Evolutionary conservation across 257 asterid genomes (phyloP), one percentile per base, ranked within the genome.

Genomic region (Verbascum thapsus): DNA sequence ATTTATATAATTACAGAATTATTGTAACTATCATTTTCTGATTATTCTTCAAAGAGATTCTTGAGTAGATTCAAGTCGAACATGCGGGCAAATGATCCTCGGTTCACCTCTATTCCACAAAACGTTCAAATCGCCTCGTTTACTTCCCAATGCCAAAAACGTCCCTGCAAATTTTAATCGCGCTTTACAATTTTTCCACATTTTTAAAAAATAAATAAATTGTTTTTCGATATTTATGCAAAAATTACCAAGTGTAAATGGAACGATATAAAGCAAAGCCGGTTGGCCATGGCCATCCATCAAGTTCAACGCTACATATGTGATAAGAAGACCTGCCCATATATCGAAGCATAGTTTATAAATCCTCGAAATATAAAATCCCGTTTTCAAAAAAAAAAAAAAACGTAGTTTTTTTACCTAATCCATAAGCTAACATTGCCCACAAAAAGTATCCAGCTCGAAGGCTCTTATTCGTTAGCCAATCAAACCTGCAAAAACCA

Each of bases 251-350:
- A 87, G 92, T 5, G 90, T 90, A 26, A 85, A 85, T 11, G 97
- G 96, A 48, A 90, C 96, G 30, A 90, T 87, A 83, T 90, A 90
- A 39, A 90, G 97, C 71, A 90, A 81, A 11, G 96, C 97, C 3
- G 95, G 97, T 69, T 90, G 97, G 74, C 97, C 96, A 74, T 85
- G 96, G 37, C 97, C 97, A 67, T 90, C 97, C 97, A 87, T 90
- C 82, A 87, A 74, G 82, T 90, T 90, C 63, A 87, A 41, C 8
- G 97, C 96, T 8, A 83, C 76, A 0, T 90, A 87, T 12, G 97
- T 85, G 5, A 90, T 67, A 6, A 90, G 95, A 60, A 90, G 96
- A 68, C 97, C 97, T 90, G 82, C 51, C 18, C 64, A 20, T 51
- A 18, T 54, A 26, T 62, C 10, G 43, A 38, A 17, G 7, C 23